Conservation (phyloP, 352 stramenopile species). For the Globisporangium cylindrosporum region DNA sequence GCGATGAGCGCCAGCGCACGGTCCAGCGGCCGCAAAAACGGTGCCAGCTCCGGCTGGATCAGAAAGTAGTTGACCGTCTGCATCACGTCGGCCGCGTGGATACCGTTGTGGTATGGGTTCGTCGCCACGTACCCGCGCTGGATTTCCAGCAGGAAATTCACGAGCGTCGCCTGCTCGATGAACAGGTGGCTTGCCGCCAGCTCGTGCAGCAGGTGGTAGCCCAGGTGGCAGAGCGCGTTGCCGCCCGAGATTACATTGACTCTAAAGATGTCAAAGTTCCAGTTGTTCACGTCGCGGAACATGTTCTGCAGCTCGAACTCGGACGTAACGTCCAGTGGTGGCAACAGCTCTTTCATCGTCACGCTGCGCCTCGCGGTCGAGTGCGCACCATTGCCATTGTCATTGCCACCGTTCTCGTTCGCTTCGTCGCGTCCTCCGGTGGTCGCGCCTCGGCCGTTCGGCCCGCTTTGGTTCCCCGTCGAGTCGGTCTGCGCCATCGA, state of each 20-base stretch:
- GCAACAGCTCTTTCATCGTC: conserved; percentile 67
- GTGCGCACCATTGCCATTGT: neutral
- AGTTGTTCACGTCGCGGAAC: conserved; percentile 47
- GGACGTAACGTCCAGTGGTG: conserved; percentile 48
- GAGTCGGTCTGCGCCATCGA: neutral
- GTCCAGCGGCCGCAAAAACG: conserved; percentile 75
- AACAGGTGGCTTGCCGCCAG: conserved; percentile 50
- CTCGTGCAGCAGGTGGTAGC: conserved; percentile 75
- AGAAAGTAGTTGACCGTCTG: conserved; percentile 87
- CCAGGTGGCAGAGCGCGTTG: conserved; percentile 74
- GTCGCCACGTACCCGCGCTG: conserved; percentile 75
- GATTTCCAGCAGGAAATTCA: conserved; percentile 80
- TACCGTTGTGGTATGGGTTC: conserved; percentile 90
- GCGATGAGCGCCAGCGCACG: conserved; percentile 72
- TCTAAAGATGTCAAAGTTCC: conserved; percentile 80
- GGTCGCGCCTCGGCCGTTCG: conserved; percentile 16
- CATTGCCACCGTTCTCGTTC: conserved; percentile 17
- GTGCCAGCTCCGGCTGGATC: conserved; percentile 62
- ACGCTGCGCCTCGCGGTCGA: conserved; percentile 21
- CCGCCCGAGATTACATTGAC: conserved; percentile 63
- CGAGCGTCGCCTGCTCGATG: conserved; percentile 61
- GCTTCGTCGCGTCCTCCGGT: neutral
- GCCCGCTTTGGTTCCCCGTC: neutral
- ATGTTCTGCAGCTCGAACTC: conserved; percentile 75
- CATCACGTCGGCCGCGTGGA: conserved; percentile 89